Base-by-base conservation (phyloP, 345 rosid species). In the Murraya paniculata region DNA sequence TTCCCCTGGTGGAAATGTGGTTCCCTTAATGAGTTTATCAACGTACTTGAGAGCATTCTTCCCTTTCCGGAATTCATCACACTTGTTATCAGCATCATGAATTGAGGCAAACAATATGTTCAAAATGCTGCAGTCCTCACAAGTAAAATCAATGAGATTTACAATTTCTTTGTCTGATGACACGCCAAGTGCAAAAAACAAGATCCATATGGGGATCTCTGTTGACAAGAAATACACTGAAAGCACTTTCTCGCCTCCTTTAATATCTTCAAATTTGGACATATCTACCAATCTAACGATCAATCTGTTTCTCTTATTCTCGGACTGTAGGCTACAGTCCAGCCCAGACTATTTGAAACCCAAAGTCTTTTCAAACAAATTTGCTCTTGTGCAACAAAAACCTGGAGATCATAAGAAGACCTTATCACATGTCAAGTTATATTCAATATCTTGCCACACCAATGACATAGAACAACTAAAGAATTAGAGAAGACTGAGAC, bases 361-460 rank as follows among this genome's bases (percentile, higher is more conserved):
- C 98, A 95, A 19, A 93, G 90, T 78, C 93, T 92, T 87, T 86
- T 93, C 84, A 83, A 36, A 78, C 93, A 93, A 58, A 86, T 80
- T 80, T 92, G 97, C 79, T 95, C 99, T 82, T 95, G 99, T 16
- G 99, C 97, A 73, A 93, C 84, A 78, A 93, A 92, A 45, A 86
- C 88, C 99, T 95, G 88, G 28, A 72, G 11, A 64, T 53, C 22
- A 18, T 16, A 53, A 53, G 22, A 10, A 19, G 18, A 30, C 48
- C 30, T 31, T 25, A 25, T 58, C 18, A 59, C 35, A 59, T 72
- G 41, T 18, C 57, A 53, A 53, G 50, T 56, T 13, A 56, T 6
- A 16, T 56, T 33, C 31, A 72, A 33, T 27, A 60, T 39, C 53
- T 18, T 27, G n/a, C 3, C 8, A 50, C 38, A 31, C 60, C 36